Evolutionary conservation across 2,329 filamentous ascomycete species (phyloP).

Genomic region (Neospermospora avenae): DNA sequence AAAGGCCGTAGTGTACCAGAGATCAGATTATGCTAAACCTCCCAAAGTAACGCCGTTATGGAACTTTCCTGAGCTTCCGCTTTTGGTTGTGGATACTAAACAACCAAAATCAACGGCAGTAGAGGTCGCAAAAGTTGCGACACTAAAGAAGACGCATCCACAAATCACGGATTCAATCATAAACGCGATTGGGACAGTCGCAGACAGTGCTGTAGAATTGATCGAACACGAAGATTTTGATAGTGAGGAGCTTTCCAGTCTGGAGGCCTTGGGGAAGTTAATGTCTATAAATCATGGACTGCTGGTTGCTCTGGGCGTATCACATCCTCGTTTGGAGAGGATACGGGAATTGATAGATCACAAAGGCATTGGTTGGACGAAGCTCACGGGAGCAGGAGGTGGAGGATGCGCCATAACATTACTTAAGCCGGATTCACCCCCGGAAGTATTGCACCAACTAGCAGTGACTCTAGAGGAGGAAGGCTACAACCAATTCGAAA

Average conservation of each 20-base stretch:
- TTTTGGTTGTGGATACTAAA: conserved; percentile 85
- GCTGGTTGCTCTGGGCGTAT: conserved; percentile 86
- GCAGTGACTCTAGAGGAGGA: conserved; percentile 64
- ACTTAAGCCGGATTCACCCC: conserved; percentile 63
- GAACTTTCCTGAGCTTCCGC: conserved; percentile 86
- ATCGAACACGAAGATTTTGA: conserved; percentile 65
- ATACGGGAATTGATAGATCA: conserved; percentile 89
- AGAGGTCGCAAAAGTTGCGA: conserved; percentile 83
- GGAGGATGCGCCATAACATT: conserved; percentile 95
- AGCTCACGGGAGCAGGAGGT: conserved; percentile 91
- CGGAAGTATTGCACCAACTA: conserved; percentile 57
- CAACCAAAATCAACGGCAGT: conserved; percentile 80
- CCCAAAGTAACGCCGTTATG: conserved; percentile 74
- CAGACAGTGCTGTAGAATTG: conserved; percentile 51
- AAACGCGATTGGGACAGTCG: conserved; percentile 77
- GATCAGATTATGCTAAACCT: conserved; percentile 72
- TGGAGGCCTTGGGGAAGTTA: conserved; percentile 78
- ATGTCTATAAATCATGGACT: conserved; percentile 94
- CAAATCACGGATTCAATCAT: conserved; percentile 77
- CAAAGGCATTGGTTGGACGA: conserved; percentile 91
- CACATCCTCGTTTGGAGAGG: conserved; percentile 87
- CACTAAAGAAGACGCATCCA: conserved; percentile 68
- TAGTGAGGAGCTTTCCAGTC: conserved; percentile 55
- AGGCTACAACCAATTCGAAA: conserved; percentile 82
- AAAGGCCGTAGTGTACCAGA: conserved; percentile 89